Percentiles rank a stretch among this genome's conserved stretches.
Conservation (phyloP, 345 rosid species). For the Linum trigynum region DNA sequence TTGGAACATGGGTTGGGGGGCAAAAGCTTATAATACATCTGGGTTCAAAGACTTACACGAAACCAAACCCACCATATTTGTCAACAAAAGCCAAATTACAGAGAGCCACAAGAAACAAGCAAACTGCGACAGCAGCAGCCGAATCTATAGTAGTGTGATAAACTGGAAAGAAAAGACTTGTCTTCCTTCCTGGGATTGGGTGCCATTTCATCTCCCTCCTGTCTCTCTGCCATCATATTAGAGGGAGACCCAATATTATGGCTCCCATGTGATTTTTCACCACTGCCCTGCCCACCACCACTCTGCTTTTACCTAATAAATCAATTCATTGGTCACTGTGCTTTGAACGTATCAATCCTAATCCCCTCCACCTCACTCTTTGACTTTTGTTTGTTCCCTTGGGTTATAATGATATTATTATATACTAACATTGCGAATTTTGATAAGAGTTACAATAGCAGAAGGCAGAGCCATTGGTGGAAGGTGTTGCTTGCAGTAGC, state of each 20-base stretch:
- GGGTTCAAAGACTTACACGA: no score
- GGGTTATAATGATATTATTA: background rate
- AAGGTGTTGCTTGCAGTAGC: background rate
- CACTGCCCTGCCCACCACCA: background rate
- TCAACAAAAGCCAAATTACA: no score
- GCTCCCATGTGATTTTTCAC: constrained; percentile 42
- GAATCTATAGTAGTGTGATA: no score
- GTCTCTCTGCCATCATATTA: background rate
- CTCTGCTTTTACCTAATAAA: background rate
- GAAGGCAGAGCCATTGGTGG: background rate
- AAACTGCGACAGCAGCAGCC: no score
- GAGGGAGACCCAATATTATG: constrained; percentile 23
- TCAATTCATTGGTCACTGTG: constrained; percentile 33
- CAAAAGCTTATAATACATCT: no score
- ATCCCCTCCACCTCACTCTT: constrained; percentile 7
- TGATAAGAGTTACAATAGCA: background rate
- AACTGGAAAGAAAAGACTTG: no score
- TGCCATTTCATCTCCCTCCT: background rate
- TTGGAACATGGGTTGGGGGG: no score
- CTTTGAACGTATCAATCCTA: constrained; percentile 38
- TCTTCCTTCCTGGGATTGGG: constrained; percentile 12
- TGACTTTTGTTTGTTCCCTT: constrained; percentile 29
- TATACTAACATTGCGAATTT: background rate
- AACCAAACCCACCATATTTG: no score
- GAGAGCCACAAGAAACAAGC: no score